These are phyloP conservation scores for Nicotiana undulata DNA, from an alignment of 257 asterid genomes.

Conservation along the genomic window DNA sequence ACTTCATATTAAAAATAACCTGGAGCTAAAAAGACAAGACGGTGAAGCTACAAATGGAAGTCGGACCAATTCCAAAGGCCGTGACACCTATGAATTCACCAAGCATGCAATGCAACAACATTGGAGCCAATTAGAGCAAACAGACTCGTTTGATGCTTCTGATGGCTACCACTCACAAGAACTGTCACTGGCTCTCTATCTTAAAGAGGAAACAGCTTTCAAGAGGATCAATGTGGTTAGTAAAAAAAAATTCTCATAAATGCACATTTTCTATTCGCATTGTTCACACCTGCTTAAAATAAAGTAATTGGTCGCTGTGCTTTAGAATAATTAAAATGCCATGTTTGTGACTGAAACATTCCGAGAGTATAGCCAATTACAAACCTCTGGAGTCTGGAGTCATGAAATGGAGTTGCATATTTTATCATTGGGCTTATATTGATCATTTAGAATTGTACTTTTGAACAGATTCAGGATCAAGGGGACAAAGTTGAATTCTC, in stretches of 20 bases:
- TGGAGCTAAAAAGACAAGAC: constrained; percentile 43
- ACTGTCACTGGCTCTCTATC: constrained; percentile 57
- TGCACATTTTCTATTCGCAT: background rate
- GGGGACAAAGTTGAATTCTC: constrained; percentile 91
- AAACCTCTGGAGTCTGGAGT: background rate
- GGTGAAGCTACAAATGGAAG: constrained; percentile 35
- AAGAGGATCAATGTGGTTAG: constrained; percentile 64
- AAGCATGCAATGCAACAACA: constrained; percentile 44
- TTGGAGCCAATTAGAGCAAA: constrained; percentile 77
- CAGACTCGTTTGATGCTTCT: constrained; percentile 66
- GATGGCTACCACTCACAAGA: constrained; percentile 88
- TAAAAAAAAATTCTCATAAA: background rate
- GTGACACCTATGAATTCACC: constrained; percentile 36
- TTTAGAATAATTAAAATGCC: background rate
- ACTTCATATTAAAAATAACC: constrained; percentile 41
- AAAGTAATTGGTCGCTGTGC: background rate
- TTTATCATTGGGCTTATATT: background rate
- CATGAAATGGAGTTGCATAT: background rate
- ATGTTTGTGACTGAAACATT: background rate
- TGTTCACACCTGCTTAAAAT: background rate
- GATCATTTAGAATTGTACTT: constrained; percentile 17
- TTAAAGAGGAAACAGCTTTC: constrained; percentile 54
- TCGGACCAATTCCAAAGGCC: constrained; percentile 29
- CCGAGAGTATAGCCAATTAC: background rate
- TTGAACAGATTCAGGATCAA: constrained; percentile 64